Evolutionary conservation across 164 flowering plant genomes (phyloP).

Genomic region (Pachysandra terminalis): DNA sequence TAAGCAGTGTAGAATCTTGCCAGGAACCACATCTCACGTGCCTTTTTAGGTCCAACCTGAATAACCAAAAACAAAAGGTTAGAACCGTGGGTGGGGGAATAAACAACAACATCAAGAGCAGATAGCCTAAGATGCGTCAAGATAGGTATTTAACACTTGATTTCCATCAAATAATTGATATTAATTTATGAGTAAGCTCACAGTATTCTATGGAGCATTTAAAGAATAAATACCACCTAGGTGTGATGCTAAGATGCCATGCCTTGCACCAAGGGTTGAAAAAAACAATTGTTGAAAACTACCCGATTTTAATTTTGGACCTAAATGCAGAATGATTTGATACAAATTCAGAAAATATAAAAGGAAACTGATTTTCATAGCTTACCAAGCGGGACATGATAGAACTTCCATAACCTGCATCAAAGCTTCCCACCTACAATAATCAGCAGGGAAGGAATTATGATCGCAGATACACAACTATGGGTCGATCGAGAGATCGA

Average conservation of each 20-base stretch:
- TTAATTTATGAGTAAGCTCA: too few relatives aligned
- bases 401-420: conserved; percentile 97
- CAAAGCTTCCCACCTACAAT: conserved; percentile 95
- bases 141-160: too few relatives aligned
- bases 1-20: conserved; percentile 78
- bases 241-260: too few relatives aligned
- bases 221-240: too few relatives aligned
- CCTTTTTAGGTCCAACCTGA: conserved; percentile 93
- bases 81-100: not conserved
- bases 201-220: too few relatives aligned
- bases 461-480: not conserved
- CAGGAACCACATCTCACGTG: conserved; percentile 96
- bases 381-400: conserved; percentile 96
- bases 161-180: not conserved
- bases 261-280: too few relatives aligned
- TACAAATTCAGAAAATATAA: not conserved
- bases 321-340: too few relatives aligned
- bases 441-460: not conserved
- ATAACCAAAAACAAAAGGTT: conserved; percentile 7
- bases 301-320: too few relatives aligned
- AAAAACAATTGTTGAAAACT: too few relatives aligned
- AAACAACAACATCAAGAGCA: not conserved
- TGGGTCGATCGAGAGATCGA: too few relatives aligned
- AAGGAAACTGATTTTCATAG: not conserved
- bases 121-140: not conserved